Percentiles rank a stretch among this genome's conserved stretches.
Evolutionary conservation across 2,329 filamentous ascomycete genomes (phyloP).

Genomic region (Aspergillus texensis): DNA sequence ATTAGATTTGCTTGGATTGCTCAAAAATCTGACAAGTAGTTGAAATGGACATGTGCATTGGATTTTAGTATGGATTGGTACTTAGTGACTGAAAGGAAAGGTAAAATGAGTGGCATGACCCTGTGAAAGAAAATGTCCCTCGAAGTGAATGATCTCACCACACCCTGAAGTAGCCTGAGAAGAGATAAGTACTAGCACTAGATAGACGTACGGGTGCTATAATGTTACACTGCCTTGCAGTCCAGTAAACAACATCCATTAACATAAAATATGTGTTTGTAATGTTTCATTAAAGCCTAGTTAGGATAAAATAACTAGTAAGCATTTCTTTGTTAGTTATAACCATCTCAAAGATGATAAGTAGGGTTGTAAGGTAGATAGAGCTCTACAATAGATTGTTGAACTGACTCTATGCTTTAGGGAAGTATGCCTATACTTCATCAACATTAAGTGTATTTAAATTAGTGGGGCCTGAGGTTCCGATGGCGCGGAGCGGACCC

Average conservation of each 20-base stretch:
- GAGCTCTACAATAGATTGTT: not conserved
- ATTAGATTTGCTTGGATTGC: no score
- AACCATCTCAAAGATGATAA: not conserved
- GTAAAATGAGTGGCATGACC: not conserved
- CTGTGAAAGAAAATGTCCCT: not conserved
- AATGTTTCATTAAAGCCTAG: no score
- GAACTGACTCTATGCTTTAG: not conserved
- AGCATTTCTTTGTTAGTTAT: not conserved
- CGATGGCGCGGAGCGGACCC: constrained; percentile 18
- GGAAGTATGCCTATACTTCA: not conserved
- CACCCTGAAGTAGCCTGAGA: not conserved
- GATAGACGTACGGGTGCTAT: not conserved
- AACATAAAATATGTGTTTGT: not conserved
- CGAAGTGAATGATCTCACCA: not conserved
- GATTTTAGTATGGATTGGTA: not conserved
- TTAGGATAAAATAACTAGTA: not conserved
- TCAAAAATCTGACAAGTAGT: not conserved
- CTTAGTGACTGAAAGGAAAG: not conserved
- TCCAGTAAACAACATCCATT: not conserved
- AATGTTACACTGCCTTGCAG: not conserved
- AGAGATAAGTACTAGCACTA: not conserved
- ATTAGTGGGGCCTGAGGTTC: not conserved
- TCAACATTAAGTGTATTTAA: not conserved
- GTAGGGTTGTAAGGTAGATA: not conserved
- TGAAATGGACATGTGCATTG: not conserved